Base-by-base conservation (phyloP, 2,329 filamentous ascomycete species). In the Cryphonectria carpinicola region DNA sequence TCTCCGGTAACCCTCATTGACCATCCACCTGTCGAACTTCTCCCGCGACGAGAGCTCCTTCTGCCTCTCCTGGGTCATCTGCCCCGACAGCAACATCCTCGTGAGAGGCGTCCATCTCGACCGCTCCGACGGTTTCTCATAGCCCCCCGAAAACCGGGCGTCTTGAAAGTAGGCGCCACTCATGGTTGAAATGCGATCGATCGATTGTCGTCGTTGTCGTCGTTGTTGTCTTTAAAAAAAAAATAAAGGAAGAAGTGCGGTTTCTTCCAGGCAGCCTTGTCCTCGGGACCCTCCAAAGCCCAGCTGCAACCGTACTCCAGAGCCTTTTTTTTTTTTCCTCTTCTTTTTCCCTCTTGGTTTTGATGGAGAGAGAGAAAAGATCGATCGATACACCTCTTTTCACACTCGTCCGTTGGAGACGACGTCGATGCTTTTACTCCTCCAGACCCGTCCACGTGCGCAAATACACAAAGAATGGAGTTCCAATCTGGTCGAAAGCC, bases 11-110 rank as follows among this genome's bases (percentile, higher is more conserved):
- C 93, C 93, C 79, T 95, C 93, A 79, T 95, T 95, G 73, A 95
- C 91, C 93, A 96, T 95, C 93, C 93, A 96, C 74, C 90, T 86
- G 80, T 95, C 91, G 78, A 95, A 92, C 79, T 88, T 92, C 80
- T 95, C 92, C 77, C 88, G 87, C 73, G 88, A 81, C 35, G 88
- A 89, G 75, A 95, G 83, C 70, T 90, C 87, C 78, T 89, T 90
- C 75, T 92, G 90, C 77, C 84, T 87, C 78, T 94, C 91, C 76
- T 90, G 90, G 68, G 90, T 93, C 88, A 95, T 92, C 83, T 94
- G 92, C 65, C 93, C 92, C 69, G 93, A 94, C 79, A 95, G 87
- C 79, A 96, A 83, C 91, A 95, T 93, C 74, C 92, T 89, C 72
- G 92, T 93, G 69, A 96, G 86, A 22, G 93, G 92, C 73, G 93